Evolutionary conservation across 768 basidiomycete species (phyloP).

Genomic region (Exidia glandulosa): DNA sequence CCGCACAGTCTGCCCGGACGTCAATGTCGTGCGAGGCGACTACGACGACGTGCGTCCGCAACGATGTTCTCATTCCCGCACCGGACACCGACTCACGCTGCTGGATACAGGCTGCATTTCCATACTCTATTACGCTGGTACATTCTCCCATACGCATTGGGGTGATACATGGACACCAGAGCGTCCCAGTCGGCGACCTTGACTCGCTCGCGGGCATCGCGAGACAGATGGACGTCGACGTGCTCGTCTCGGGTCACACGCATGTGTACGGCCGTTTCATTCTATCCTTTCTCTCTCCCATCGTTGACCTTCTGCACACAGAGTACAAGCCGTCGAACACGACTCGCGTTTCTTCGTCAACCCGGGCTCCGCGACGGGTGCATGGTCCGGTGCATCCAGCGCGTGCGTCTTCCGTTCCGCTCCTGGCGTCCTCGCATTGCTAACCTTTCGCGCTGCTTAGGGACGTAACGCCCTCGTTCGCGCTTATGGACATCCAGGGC

Average conservation of each 20-base stretch:
- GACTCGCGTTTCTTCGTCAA: slow-evolving; percentile 92
- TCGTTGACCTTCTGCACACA: not conserved
- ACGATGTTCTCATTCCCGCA: slow-evolving; percentile 19
- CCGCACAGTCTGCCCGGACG: slow-evolving; percentile 85
- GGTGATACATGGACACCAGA: slow-evolving; percentile 88
- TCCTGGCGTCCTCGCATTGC: not conserved
- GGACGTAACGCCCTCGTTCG: slow-evolving; percentile 87
- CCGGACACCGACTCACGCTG: slow-evolving; percentile 3
- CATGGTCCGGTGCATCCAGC: slow-evolving; percentile 72
- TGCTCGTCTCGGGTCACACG: slow-evolving; percentile 86
- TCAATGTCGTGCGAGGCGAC: slow-evolving; percentile 86
- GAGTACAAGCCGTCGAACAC: slow-evolving; percentile 86
- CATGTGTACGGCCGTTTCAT: no score
- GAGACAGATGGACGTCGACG: slow-evolving; percentile 95
- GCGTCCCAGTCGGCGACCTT: slow-evolving; percentile 82
- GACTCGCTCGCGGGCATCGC: slow-evolving; percentile 25
- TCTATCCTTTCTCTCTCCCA: not conserved
- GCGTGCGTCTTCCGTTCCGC: slow-evolving; percentile 33
- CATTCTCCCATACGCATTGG: slow-evolving; percentile 87
- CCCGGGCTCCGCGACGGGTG: slow-evolving; percentile 90
- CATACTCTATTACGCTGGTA: slow-evolving; percentile 65
- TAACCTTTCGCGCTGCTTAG: slow-evolving; percentile 25
- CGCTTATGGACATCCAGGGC: slow-evolving; percentile 96
- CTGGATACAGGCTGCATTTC: no score
- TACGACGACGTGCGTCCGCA: slow-evolving; percentile 98